These are phyloP conservation scores for Phylloporus sp. DNA, from an alignment of 768 basidiomycete species.

Conservation along the genomic window DNA sequence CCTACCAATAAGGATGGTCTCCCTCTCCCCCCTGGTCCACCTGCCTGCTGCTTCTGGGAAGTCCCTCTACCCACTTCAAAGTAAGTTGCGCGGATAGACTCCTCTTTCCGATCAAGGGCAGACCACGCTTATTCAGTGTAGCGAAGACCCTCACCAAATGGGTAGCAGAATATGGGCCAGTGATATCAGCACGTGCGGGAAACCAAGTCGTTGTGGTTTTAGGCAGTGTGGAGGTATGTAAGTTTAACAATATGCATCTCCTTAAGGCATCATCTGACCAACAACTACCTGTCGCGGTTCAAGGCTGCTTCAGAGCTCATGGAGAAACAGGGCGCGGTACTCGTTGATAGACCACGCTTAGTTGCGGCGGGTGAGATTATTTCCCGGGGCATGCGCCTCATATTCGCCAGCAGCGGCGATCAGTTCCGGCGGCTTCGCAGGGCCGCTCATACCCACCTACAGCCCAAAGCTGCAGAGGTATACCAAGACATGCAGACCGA, in stretches of 20 bases:
- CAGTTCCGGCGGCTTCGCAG: constrained; percentile 53
- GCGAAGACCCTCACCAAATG: constrained; percentile 3
- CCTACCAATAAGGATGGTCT: background rate
- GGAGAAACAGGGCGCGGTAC: constrained; percentile 52
- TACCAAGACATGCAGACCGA: constrained; percentile 46
- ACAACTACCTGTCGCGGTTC: background rate
- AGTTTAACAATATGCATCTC: background rate
- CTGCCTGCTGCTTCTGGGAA: constrained; percentile 15
- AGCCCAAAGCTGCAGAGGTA: constrained; percentile 41
- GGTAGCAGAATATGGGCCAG: constrained; percentile 1
- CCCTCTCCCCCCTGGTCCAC: constrained; percentile 19
- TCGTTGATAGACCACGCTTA: constrained; percentile 46
- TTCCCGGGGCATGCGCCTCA: constrained; percentile 50
- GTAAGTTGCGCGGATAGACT: background rate
- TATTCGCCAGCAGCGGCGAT: constrained; percentile 45
- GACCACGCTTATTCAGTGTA: background rate
- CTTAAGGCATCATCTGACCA: background rate
- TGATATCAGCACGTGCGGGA: constrained; percentile 26
- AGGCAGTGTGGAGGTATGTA: constrained; percentile 3
- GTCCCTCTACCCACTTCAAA: constrained; percentile 8
- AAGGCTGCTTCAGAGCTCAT: constrained; percentile 56
- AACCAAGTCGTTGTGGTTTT: background rate
- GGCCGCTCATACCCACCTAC: constrained; percentile 51
- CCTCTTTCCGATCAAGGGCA: background rate
- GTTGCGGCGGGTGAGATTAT: constrained; percentile 54